Conservation (phyloP, 805 yeast genomes). For the Metschnikowia borealis region DNA sequence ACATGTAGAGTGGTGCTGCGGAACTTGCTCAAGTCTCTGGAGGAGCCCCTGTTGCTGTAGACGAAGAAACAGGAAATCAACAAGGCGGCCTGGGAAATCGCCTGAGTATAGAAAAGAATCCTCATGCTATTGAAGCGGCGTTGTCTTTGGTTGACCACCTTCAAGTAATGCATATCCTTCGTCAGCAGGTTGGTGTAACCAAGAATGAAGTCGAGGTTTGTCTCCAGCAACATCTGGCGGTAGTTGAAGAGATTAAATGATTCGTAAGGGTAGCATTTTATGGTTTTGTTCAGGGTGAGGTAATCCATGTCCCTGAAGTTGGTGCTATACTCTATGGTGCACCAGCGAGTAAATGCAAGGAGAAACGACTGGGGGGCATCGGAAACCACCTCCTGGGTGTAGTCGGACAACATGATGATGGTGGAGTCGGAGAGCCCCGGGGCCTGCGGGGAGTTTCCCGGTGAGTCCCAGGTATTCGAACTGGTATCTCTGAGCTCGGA, state of each 20-base stretch:
- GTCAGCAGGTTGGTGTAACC: conserved; percentile 41
- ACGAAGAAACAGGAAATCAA: conserved; percentile 28
- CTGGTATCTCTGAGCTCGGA: conserved; percentile 18
- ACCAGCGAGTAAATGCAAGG: conserved; percentile 11
- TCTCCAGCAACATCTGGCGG: conserved; percentile 33
- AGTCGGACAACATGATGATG: conserved; percentile 40
- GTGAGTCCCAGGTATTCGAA: conserved; percentile 14
- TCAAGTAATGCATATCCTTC: conserved; percentile 5
- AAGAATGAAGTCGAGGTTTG: conserved; percentile 42
- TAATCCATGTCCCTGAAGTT: conserved; percentile 1
- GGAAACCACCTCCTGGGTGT: conserved; percentile 44
- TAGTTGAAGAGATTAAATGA: conserved; percentile 39
- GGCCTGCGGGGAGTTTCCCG: conserved; percentile 22
- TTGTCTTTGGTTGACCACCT: conserved; percentile 15
- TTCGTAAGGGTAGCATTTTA: conserved; percentile 6
- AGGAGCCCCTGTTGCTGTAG: conserved; percentile 35
- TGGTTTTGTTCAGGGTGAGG: conserved; percentile 5
- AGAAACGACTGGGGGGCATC: conserved; percentile 47
- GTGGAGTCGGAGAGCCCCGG: conserved; percentile 46
- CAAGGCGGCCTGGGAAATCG: conserved; percentile 26
- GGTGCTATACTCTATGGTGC: conserved; percentile 11
- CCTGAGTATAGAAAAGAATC: conserved; percentile 26
- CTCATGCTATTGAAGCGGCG: conserved; percentile 21
- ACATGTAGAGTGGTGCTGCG: conserved; percentile 34
- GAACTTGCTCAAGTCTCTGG: conserved; percentile 27